phyloP scores from a whole-genome alignment of 257 asterid species.

The Echium plantagineum region DNA sequence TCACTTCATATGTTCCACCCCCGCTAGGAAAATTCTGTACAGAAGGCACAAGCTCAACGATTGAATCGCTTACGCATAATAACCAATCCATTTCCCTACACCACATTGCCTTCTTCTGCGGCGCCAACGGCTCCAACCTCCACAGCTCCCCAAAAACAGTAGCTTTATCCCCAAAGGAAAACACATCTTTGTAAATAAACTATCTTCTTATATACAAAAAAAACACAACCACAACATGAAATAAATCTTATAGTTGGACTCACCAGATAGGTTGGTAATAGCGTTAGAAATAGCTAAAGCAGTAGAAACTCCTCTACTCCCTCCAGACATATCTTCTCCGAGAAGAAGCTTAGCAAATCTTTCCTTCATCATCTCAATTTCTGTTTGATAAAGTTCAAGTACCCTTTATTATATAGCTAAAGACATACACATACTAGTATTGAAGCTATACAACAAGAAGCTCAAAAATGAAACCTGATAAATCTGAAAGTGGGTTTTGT shows the following conservation, averaged over 20 bases:
- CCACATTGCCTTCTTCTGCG: constrained; percentile 90
- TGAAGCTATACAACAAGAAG: no score
- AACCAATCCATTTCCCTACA: constrained; percentile 93
- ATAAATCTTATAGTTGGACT: constrained; percentile 3
- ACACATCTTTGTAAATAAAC: constrained; percentile 1
- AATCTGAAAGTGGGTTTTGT: no score
- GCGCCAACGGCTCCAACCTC: constrained; percentile 91
- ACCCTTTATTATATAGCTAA: no score
- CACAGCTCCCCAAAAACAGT: constrained; percentile 89
- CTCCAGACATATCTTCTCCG: constrained; percentile 99
- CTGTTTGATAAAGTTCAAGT: constrained; percentile 18
- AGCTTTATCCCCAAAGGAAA: constrained; percentile 29
- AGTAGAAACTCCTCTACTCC: constrained; percentile 91
- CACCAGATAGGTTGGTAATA: constrained; percentile 89
- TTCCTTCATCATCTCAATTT: constrained; percentile 83
- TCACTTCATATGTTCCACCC: constrained; percentile 63
- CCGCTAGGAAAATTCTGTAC: constrained; percentile 72
- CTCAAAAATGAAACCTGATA: no score
- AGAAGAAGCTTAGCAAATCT: constrained; percentile 86
- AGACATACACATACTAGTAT: no score
- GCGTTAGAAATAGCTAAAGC: constrained; percentile 95
- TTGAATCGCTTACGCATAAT: constrained; percentile 74
- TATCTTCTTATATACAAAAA: neutral
- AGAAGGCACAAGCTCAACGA: constrained; percentile 89
- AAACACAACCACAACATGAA: neutral